Conservation (phyloP, 116 monocot species). For the Dioscorea cayenensis region DNA sequence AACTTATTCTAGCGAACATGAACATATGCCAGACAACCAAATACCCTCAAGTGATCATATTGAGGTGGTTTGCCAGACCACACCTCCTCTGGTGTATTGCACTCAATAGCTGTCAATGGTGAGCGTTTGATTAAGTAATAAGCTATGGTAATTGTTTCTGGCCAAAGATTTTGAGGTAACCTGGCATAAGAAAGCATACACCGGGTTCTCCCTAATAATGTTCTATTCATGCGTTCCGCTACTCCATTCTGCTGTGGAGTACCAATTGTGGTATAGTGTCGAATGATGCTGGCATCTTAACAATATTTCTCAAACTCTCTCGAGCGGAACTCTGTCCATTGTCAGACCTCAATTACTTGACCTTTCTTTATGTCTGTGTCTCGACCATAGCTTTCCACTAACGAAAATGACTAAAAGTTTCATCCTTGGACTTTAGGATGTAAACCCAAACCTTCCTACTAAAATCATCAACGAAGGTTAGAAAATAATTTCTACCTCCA, state of each 20-base stretch:
- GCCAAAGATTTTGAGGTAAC: too few species aligned
- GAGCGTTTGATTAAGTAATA: background rate
- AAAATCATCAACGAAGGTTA: too few species aligned
- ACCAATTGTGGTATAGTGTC: too few species aligned
- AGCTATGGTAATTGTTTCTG: too few species aligned
- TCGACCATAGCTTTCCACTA: background rate
- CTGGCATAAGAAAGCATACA: too few species aligned
- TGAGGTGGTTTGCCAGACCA: background rate
- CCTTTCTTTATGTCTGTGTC: background rate
- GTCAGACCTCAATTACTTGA: background rate
- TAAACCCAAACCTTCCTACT: background rate
- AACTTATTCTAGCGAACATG: too few species aligned
- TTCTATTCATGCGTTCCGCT: too few species aligned
- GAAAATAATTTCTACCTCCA: background rate
- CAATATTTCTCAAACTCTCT: too few species aligned
- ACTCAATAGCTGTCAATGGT: background rate
- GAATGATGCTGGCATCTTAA: too few species aligned
- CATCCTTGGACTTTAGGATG: slow-evolving; percentile 1
- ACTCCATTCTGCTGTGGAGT: too few species aligned
- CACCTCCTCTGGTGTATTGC: background rate
- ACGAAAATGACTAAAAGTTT: background rate
- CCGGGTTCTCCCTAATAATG: too few species aligned
- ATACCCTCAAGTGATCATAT: background rate
- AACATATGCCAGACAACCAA: background rate
- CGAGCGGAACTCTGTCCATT: background rate